Evolutionary conservation across 2,329 filamentous ascomycete genomes (phyloP).

Genomic region (Colletotrichum sp.): DNA sequence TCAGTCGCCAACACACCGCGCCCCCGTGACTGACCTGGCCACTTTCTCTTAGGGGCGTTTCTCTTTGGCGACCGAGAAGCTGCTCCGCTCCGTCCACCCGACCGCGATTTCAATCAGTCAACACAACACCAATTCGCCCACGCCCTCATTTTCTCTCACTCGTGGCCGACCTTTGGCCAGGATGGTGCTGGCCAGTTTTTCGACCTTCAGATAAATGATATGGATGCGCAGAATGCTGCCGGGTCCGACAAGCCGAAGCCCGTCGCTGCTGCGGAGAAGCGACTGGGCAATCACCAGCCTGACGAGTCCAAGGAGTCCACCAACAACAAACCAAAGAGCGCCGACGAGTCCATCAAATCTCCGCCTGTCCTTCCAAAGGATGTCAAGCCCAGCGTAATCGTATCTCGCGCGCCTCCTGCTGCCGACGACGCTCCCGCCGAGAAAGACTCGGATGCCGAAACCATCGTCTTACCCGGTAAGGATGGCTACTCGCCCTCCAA

Average conservation of each 20-base stretch:
- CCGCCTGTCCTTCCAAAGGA: constrained; percentile 7
- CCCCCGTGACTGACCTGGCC: constrained; percentile 17
- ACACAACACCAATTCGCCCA: constrained; percentile 10
- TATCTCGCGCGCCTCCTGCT: constrained; percentile 30
- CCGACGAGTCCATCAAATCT: constrained; percentile 17
- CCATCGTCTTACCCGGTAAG: constrained; percentile 71
- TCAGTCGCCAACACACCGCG: not conserved
- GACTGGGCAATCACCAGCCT: constrained; percentile 35
- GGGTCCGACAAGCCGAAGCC: constrained; percentile 67
- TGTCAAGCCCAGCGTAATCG: constrained; percentile 25
- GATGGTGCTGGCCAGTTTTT: constrained; percentile 62
- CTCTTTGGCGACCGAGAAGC: constrained; percentile 4
- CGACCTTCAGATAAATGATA: constrained; percentile 65
- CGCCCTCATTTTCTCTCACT: constrained; percentile 20
- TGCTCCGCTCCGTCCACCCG: not conserved
- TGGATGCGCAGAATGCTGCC: constrained; percentile 73
- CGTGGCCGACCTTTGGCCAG: constrained; percentile 51
- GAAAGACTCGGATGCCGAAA: constrained; percentile 74
- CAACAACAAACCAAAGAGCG: constrained; percentile 10
- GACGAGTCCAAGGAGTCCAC: constrained; percentile 25
- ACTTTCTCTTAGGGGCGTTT: constrained; percentile 17
- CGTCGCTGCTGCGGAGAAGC: constrained; percentile 54
- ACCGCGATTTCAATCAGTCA: not conserved
- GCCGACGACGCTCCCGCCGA: constrained; percentile 53
- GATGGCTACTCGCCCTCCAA: constrained; percentile 69